phyloP scores from a whole-genome alignment of 495 filamentous ascomycete genomes.

The Hyaloscypha bicolor region DNA sequence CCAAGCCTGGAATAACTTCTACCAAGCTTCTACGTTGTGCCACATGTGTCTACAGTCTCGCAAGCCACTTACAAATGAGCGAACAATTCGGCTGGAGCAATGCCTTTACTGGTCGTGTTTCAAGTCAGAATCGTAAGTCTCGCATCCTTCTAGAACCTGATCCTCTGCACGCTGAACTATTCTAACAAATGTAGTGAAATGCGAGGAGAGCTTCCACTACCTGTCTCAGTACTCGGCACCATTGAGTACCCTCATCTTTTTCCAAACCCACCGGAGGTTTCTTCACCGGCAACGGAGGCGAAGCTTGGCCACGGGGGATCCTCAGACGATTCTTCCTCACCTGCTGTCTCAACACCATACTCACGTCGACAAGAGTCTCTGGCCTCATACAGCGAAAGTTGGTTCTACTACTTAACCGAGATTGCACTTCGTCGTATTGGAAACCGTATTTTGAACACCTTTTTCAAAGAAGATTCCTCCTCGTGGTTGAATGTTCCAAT shows the following conservation, averaged over 20 bases:
- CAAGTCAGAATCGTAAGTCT: conserved; percentile 33
- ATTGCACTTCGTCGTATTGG: conserved; percentile 30
- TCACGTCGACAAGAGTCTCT: no score
- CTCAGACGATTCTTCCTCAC: no score
- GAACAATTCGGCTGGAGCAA: conserved; percentile 24
- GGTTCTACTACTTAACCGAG: conserved; percentile 35
- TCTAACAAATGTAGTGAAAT: conserved; percentile 26
- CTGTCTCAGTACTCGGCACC: conserved; percentile 26
- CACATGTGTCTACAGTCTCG: conserved; percentile 9
- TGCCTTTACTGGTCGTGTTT: conserved; percentile 40
- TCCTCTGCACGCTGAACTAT: no score
- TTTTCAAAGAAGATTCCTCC: background rate
- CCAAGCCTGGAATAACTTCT: background rate
- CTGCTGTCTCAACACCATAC: no score
- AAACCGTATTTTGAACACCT: conserved; percentile 22
- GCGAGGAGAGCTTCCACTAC: conserved; percentile 31
- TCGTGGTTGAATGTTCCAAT: no score
- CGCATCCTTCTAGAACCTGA: background rate
- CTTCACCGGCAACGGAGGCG: background rate
- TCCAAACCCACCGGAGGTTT: conserved; percentile 30
- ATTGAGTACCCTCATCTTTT: conserved; percentile 25
- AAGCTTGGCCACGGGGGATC: background rate
- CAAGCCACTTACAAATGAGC: background rate
- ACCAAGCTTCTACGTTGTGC: conserved; percentile 23
- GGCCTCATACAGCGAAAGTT: conserved; percentile 3